These are phyloP conservation scores for Skeletonema menzelii DNA, from an alignment of 108 stramenopile genomes.

Conservation along the genomic window DNA sequence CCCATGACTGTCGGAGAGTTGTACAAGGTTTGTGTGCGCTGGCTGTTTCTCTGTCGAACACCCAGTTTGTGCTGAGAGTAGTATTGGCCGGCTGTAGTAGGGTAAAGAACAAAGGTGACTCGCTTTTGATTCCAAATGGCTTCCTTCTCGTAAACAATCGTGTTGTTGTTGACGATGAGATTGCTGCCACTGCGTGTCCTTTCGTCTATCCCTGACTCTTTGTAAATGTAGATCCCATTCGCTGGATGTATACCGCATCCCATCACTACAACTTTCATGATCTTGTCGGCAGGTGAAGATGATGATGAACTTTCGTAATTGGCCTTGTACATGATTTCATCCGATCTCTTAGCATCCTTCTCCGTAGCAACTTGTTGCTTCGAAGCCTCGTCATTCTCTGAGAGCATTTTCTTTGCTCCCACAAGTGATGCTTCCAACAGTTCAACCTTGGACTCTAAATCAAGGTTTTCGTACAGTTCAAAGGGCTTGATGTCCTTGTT, in stretches of 20 bases:
- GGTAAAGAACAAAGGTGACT: conserved; percentile 26
- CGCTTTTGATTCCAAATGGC: conserved; percentile 27
- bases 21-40: conserved; percentile 21
- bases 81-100: conserved; percentile 21
- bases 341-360: conserved; percentile 6
- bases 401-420: conserved; percentile 15
- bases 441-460: conserved; percentile 22
- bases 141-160: conserved; percentile 30
- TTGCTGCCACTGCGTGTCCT: background rate
- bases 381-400: conserved; percentile 3
- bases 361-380: background rate
- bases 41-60: conserved; percentile 1
- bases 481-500: background rate
- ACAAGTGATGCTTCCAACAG: conserved; percentile 26
- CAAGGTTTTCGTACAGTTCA: conserved; percentile 16
- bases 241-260: conserved; percentile 28
- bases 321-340: conserved; percentile 30
- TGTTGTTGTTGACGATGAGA: background rate
- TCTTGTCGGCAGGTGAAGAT: conserved; percentile 4
- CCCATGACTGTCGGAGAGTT: conserved; percentile 30
- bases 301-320: conserved; percentile 4
- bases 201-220: background rate
- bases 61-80: conserved; percentile 38
- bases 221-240: conserved; percentile 33
- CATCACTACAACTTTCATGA: conserved; percentile 24